Base-by-base conservation (phyloP, 805 yeast genomes). In the Suhomyces sp. region DNA sequence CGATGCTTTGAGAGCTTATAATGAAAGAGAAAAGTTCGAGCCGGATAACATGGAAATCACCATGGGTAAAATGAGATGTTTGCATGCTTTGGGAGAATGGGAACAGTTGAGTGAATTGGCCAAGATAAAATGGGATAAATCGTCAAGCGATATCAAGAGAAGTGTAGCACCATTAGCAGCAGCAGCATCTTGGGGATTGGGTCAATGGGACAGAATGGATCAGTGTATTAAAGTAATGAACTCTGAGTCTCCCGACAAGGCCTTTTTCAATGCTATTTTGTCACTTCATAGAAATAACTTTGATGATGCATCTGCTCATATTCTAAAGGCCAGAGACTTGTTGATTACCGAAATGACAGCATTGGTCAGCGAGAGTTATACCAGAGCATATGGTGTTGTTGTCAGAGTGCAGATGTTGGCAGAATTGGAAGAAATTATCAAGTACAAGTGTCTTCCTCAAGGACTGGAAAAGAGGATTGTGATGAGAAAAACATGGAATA, bases 41-140 rank as follows among this genome's bases (percentile, higher is more conserved):
- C 85, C 85, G 4, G 87, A 86, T 52, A 84, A 90, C 27, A 83
- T 88, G 74, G 98, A 93, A 58, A 86, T 91, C 1, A 88, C 93
- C 5, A 86, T 93, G 92, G 99, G 99, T 73, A 92, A 93, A 65
- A 90, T 94, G 97, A 82, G 98, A 70, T 92, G 98, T 70, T 75
- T 93, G 56, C 97, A 94, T 72, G 99, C 99, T 0, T 75, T 94
- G n/a, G 99, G 99, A 47, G 97, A 94, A 70, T 96, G 99, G 98
- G 98, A 93, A 57, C 88, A 87, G 60, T 75, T 96, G 23, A 86
- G 96, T 9, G 88, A 87, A 55, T 73, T 94, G 51, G 97, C 97
- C 0, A 86, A 85, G 60, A 86, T 84, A 44, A 90, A 89, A 64
- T 94, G 99, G 99, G 76, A 73, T 17, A 74, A 78, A 29, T 81